Evolutionary conservation across 768 basidiomycete genomes (phyloP).

Genomic region (Suillus lakei): DNA sequence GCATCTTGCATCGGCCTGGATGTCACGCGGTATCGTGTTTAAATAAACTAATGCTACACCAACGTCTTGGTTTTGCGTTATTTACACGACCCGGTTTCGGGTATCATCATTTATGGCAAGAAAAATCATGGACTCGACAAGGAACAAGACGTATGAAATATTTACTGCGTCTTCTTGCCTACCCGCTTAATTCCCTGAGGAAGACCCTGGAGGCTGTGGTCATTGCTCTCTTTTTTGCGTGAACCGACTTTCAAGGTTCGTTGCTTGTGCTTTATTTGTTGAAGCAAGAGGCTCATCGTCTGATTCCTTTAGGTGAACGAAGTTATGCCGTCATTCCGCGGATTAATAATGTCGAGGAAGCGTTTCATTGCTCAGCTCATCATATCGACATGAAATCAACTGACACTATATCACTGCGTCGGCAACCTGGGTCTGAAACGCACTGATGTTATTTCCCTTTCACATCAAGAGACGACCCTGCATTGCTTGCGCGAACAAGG

Average conservation of each 20-base stretch:
- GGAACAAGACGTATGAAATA: not conserved
- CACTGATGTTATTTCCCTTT: not conserved
- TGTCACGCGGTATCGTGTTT: not conserved
- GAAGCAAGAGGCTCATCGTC: slow-evolving; percentile 1
- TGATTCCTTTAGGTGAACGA: not conserved
- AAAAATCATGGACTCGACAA: not conserved
- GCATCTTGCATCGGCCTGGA: not conserved
- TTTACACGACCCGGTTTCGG: not conserved
- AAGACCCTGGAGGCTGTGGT: not conserved
- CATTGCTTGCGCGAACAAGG: slow-evolving; percentile 1
- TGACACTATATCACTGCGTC: not conserved
- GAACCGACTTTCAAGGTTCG: not conserved
- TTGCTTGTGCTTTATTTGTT: not conserved
- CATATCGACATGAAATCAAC: slow-evolving; percentile 5
- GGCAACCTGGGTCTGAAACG: not conserved
- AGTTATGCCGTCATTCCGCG: slow-evolving; percentile 1
- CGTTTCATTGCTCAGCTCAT: not conserved
- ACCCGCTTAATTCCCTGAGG: not conserved
- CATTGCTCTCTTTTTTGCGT: not conserved
- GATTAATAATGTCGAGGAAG: not conserved
- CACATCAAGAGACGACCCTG: slow-evolving; percentile 2
- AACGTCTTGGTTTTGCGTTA: not conserved
- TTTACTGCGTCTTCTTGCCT: not conserved
- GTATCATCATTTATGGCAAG: not conserved
- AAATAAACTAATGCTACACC: not conserved